phyloP scores from a whole-genome alignment of 148 eudicot species.

The Cornus florida region DNA sequence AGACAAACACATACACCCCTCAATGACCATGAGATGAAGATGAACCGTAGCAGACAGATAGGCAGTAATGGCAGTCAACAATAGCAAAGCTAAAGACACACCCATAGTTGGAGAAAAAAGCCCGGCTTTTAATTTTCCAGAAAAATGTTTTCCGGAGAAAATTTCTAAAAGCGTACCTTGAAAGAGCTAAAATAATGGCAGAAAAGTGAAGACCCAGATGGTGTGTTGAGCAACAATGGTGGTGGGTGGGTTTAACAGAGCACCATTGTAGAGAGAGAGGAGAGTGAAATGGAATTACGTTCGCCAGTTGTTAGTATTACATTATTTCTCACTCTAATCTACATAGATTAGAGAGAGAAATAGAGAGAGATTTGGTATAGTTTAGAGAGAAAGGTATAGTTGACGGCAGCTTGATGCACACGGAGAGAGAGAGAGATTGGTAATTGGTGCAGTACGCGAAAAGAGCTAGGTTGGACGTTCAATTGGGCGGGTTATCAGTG shows the following conservation, averaged over 20 bases:
- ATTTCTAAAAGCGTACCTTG: not conserved
- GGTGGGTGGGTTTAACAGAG: not conserved
- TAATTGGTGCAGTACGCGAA: too few species aligned
- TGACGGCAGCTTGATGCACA: too few species aligned
- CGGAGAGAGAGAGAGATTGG: too few species aligned
- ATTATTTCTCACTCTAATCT: too few species aligned
- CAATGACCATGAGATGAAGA: conserved; percentile 74
- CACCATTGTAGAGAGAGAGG: not conserved
- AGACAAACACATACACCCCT: conserved; percentile 95
- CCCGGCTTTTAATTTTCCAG: conserved; percentile 4
- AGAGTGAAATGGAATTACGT: not conserved
- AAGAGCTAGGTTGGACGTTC: too few species aligned
- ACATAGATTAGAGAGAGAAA: too few species aligned
- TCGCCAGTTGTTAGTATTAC: too few species aligned
- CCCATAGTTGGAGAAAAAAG: conserved; percentile 35
- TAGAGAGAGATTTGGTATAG: too few species aligned
- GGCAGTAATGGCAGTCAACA: conserved; percentile 46
- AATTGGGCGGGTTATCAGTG: too few species aligned
- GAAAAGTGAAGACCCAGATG: not conserved
- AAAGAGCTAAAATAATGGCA: not conserved
- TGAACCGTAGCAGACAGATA: conserved; percentile 72
- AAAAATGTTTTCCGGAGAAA: too few species aligned
- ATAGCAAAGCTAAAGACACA: conserved; percentile 40
- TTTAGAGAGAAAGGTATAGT: too few species aligned
- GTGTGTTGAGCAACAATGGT: not conserved